Conservation (phyloP, 306 rosid genomes). For the Ormosia emarginata region DNA sequence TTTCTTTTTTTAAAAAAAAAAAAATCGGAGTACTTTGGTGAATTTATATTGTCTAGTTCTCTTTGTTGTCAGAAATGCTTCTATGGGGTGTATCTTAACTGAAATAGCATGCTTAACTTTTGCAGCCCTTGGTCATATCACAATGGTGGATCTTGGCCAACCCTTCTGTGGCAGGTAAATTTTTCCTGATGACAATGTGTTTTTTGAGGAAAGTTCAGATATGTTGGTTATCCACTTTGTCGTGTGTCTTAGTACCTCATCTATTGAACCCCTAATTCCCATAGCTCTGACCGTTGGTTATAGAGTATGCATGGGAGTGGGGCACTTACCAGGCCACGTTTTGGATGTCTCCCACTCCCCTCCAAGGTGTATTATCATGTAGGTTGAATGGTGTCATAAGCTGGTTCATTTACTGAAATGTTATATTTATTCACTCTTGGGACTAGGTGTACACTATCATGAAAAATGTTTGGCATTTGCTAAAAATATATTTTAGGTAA, state of each 20-base stretch:
- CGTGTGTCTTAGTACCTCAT: not conserved
- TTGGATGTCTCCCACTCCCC: not conserved
- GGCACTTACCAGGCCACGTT: not conserved
- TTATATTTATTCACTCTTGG: not conserved
- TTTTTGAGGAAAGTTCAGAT: not conserved
- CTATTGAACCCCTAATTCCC: not conserved
- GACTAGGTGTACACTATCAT: not conserved
- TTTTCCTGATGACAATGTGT: not conserved
- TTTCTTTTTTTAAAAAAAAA: not conserved
- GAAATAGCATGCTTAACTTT: constrained; percentile 23
- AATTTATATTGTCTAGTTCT: not conserved
- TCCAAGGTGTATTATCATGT: not conserved
- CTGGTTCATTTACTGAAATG: not conserved
- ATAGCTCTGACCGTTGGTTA: not conserved
- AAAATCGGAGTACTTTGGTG: not conserved
- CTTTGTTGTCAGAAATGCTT: constrained; percentile 12
- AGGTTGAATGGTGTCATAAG: not conserved
- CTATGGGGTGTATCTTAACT: not conserved
- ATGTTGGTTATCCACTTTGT: not conserved
- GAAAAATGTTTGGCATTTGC: not conserved
- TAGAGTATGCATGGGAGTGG: not conserved
- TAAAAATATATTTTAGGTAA: not conserved
- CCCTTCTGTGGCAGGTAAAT: constrained; percentile 87
- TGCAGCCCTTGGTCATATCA: constrained; percentile 95
- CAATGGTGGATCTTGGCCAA: constrained; percentile 92